These are phyloP conservation scores for Lepraria neglecta DNA, from an alignment of 495 filamentous ascomycete species.

Conservation along the genomic window DNA sequence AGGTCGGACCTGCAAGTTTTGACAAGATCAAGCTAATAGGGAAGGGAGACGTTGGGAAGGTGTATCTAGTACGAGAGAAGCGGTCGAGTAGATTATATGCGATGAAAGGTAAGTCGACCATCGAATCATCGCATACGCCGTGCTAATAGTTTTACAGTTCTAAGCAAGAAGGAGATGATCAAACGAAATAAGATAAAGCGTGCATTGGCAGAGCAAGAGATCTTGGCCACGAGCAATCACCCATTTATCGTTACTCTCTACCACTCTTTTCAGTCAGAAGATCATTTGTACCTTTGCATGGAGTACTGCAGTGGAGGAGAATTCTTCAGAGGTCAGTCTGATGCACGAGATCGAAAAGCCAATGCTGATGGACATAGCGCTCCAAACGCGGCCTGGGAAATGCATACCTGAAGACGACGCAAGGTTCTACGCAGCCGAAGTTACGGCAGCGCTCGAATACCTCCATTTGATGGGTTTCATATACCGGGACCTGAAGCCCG, in stretches of 20 bases:
- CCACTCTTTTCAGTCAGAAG: constrained; percentile 97
- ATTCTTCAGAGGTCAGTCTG: constrained; percentile 70
- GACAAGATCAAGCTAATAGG: constrained; percentile 99
- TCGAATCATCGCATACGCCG: constrained; percentile 15
- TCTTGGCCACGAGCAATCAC: constrained; percentile 95
- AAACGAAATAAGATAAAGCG: constrained; percentile 99
- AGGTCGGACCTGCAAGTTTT: constrained; percentile 91
- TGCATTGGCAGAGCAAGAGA: constrained; percentile 94
- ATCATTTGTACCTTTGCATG: constrained; percentile 98
- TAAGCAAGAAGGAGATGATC: constrained; percentile 99
- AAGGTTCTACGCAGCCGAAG: constrained; percentile 94
- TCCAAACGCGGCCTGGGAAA: constrained; percentile 95
- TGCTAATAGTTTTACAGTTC: constrained; percentile 53
- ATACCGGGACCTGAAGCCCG: constrained; percentile 94
- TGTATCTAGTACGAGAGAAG: constrained; percentile 96
- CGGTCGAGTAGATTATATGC: constrained; percentile 91
- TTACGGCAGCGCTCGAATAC: constrained; percentile 96
- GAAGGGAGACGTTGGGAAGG: constrained; percentile 97
- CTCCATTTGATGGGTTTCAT: constrained; percentile 99
- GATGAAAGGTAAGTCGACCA: constrained; percentile 76
- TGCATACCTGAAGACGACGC: constrained; percentile 96
- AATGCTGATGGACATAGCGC: constrained; percentile 43
- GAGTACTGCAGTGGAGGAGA: constrained; percentile 98
- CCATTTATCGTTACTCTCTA: constrained; percentile 98
- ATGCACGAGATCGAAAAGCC: not conserved